Evolutionary conservation across 441 rosid genomes (phyloP), one percentile per base, ranked within the genome.

Genomic region (Capsella rubella): DNA sequence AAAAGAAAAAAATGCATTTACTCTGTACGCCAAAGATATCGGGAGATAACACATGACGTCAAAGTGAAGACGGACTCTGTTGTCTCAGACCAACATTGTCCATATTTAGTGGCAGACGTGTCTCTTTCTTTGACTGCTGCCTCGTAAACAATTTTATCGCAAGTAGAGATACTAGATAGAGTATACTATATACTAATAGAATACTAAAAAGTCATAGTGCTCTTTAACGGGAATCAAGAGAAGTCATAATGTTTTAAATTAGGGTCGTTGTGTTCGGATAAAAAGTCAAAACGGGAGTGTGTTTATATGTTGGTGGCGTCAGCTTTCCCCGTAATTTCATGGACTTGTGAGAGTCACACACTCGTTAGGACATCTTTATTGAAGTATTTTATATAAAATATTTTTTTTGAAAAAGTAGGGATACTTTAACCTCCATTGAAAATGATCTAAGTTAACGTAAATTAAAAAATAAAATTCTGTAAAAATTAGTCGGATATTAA

Each of bases 11-110:
- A 21, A 62, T 42, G 16, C 12, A 16, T 28, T 65, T 13, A 29
- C 28, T 58, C 16, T 49, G 32, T 39, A 25, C 37, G 67, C 67
- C 67, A 74, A 66, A 29, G 67, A 66, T 35, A 35, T 49, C 29
- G 37, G 64, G 64, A 67, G 55, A 59, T 42, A 5, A 5, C 39
- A 75, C 42, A 61, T 62, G 74, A 61, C 74, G 74, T 69, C n/a
- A 14, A 50, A 54, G 46, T 14, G 47, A 28, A 54, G 64, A 67
- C 11, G 16, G 29, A 60, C 15, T 60, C 34, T 42, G 74, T 45
- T 60, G 63, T 62, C 13, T 37, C 66, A 35, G 66, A 55, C 60
- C 53, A 69, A 46, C 79, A 67, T 1, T 31, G 21, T 67, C 63
- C 64, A 53, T 54, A 46, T 53, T 61, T 53, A 14, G 9, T 45